Conservation (phyloP, 2,329 filamentous ascomycete species). For the Alternaria postmessia region DNA sequence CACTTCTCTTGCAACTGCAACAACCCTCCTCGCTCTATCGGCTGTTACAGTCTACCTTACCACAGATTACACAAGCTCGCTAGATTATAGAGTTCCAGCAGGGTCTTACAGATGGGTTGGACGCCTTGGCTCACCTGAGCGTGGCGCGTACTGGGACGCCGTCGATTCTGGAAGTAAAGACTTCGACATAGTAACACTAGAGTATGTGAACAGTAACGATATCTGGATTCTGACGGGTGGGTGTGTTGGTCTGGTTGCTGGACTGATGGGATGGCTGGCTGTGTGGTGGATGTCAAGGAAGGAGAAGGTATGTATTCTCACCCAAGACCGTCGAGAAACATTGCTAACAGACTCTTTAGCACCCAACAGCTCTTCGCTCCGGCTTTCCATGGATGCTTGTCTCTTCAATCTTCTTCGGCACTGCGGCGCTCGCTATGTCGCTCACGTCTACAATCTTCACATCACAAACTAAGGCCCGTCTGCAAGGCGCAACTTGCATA, state of each 20-base stretch:
- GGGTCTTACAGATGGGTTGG: background rate
- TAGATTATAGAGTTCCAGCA: background rate
- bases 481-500: background rate
- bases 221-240: background rate
- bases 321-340: too few relatives aligned
- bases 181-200: background rate
- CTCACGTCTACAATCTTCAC: background rate
- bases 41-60: background rate
- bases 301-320: background rate
- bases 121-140: background rate
- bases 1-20: background rate
- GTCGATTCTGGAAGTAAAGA: background rate
- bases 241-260: background rate
- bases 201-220: background rate
- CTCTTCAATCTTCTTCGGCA: background rate
- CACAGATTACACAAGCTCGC: background rate
- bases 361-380: background rate
- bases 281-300: background rate
- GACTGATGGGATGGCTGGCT: background rate
- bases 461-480: background rate
- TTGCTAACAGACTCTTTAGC: background rate
- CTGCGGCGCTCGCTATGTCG: background rate
- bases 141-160: background rate
- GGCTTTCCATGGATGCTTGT: background rate
- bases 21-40: slow-evolving; percentile 4